Percentiles rank a stretch among this genome's conserved stretches.
phyloP scores from a whole-genome alignment of 1,139 yeast genomes.

The Debaryomyces subglobosus region DNA sequence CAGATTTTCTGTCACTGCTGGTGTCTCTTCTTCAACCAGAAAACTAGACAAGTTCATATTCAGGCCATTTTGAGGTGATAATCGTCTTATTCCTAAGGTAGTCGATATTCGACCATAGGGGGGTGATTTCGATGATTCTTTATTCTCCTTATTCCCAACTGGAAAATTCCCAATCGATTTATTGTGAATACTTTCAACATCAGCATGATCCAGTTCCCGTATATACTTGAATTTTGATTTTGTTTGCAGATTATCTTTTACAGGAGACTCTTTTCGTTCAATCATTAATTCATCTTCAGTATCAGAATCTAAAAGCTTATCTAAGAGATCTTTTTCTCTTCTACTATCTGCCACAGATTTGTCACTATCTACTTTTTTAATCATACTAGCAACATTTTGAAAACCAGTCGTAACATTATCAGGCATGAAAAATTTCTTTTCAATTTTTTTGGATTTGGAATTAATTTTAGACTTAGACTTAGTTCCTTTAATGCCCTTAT shows the following conservation, averaged over 20 bases:
- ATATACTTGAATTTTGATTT: not conserved
- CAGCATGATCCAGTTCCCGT: not conserved
- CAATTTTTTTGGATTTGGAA: conserved; percentile 18
- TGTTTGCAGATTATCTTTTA: not conserved
- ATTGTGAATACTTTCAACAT: not conserved
- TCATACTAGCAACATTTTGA: conserved; percentile 55
- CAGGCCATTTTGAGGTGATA: not conserved
- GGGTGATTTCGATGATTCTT: not conserved
- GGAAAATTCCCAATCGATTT: not conserved
- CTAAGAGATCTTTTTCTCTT: conserved; percentile 21
- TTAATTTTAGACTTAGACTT: conserved; percentile 13
- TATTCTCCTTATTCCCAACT: not conserved
- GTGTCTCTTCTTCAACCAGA: not conserved
- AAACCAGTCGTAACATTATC: conserved; percentile 77
- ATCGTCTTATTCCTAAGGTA: not conserved
- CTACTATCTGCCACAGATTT: conserved; percentile 12
- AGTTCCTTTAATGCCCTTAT: conserved; percentile 40
- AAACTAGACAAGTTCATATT: not conserved
- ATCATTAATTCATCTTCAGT: conserved; percentile 15
- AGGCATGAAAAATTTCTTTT: conserved; percentile 70
- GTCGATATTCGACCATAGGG: not conserved
- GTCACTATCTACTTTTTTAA: conserved; percentile 21
- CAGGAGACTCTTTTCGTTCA: not conserved
- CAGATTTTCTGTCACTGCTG: not conserved
- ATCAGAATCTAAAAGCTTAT: conserved; percentile 28